phyloP scores from a whole-genome alignment of 1,284 basidiomycete species.

The Moesziomyces parantarcticus region DNA sequence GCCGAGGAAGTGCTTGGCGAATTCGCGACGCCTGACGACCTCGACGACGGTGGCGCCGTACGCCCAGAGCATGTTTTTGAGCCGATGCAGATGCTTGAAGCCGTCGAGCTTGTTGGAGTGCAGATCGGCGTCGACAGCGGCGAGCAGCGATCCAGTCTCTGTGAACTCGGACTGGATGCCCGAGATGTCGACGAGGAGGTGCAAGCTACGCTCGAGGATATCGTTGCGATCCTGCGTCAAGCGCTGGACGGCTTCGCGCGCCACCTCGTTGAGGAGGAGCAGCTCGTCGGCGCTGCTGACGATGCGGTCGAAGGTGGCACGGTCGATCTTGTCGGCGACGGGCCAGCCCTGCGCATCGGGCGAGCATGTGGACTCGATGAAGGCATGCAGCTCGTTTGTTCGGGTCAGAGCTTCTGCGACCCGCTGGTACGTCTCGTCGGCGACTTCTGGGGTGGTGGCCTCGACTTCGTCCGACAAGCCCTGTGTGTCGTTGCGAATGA shows the following conservation, averaged over 20 bases:
- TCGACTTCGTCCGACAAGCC: slow-evolving; percentile 54
- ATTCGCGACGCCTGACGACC: slow-evolving; percentile 87
- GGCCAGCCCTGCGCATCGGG: slow-evolving; percentile 61
- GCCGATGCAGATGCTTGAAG: slow-evolving; percentile 86
- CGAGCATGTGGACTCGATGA: slow-evolving; percentile 47
- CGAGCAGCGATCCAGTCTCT: slow-evolving; percentile 51
- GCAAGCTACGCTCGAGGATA: slow-evolving; percentile 56
- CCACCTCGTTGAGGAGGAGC: slow-evolving; percentile 53
- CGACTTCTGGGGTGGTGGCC: slow-evolving; percentile 45
- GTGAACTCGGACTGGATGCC: slow-evolving; percentile 66
- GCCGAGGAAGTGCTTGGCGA: slow-evolving; percentile 68
- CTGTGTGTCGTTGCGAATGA: slow-evolving; percentile 49
- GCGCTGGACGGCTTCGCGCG: slow-evolving; percentile 49
- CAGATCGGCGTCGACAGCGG: slow-evolving; percentile 56
- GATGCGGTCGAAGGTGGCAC: slow-evolving; percentile 37
- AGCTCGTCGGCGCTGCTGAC: slow-evolving; percentile 51
- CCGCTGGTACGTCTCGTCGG: slow-evolving; percentile 55
- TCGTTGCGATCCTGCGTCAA: slow-evolving; percentile 65
- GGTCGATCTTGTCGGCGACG: slow-evolving; percentile 52
- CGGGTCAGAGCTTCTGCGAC: slow-evolving; percentile 38
- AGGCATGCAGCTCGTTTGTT: slow-evolving; percentile 31
- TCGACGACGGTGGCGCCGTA: slow-evolving; percentile 93
- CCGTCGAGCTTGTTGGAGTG: slow-evolving; percentile 72
- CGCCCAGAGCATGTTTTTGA: slow-evolving; percentile 89
- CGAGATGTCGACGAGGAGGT: slow-evolving; percentile 63